Evolutionary conservation across 768 basidiomycete species (phyloP).

Genomic region (Kwoniella shandongensis): DNA sequence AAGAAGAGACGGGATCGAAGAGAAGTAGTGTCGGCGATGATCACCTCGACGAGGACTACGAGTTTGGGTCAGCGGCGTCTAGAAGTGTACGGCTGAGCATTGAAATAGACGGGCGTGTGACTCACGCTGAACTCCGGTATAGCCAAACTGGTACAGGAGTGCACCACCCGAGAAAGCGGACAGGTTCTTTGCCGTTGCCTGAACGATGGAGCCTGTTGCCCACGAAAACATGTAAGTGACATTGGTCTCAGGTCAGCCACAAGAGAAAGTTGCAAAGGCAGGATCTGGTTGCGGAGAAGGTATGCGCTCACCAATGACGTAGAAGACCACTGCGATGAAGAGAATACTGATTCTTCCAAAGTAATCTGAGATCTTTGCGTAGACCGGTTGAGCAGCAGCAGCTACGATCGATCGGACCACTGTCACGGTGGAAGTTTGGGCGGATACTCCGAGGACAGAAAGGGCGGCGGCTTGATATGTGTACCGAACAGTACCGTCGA

Average conservation of each 20-base stretch:
- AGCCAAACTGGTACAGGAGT: conserved; percentile 49
- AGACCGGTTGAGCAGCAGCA: conserved; percentile 38
- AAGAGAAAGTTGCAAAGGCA: neutral
- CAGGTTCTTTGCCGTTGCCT: conserved; percentile 37
- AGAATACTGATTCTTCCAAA: conserved; percentile 49
- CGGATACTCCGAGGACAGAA: conserved; percentile 12
- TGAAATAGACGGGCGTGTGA: conserved; percentile 6
- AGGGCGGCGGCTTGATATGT: conserved; percentile 26
- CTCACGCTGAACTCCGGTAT: conserved; percentile 31
- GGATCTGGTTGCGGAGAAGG: neutral
- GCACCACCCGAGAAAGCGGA: conserved; percentile 48
- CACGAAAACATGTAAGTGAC: no score
- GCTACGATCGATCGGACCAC: conserved; percentile 46
- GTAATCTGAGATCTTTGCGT: conserved; percentile 47
- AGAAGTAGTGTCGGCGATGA: conserved; percentile 50
- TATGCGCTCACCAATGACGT: conserved; percentile 36
- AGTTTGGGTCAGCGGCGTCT: neutral
- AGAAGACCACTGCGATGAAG: conserved; percentile 44
- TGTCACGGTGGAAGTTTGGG: conserved; percentile 46
- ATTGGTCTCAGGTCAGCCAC: no score
- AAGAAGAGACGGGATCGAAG: conserved; percentile 47
- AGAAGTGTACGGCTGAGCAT: conserved; percentile 15
- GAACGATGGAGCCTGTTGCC: conserved; percentile 43
- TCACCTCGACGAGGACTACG: conserved; percentile 42
- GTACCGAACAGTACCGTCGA: conserved; percentile 25